Evolutionary conservation across 2,329 filamentous ascomycete genomes (phyloP).

Genomic region (Colletotrichum godetiae): DNA sequence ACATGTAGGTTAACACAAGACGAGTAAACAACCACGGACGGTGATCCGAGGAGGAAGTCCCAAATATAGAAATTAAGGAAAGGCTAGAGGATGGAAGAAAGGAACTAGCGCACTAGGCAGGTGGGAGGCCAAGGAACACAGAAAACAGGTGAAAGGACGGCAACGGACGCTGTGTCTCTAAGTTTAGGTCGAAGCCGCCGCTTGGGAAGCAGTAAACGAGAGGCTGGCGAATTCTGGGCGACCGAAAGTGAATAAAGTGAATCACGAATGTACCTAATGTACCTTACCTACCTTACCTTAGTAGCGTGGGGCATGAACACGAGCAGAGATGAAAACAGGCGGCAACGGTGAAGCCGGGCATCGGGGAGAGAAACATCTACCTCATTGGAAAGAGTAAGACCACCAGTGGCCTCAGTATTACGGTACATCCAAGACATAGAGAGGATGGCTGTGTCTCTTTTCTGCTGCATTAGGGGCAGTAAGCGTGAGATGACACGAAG

Average conservation of each 20-base stretch:
- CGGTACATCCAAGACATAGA: too few relatives aligned
- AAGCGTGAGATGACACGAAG: background rate
- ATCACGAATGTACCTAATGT: background rate
- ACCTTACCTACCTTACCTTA: too few relatives aligned
- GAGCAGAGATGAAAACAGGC: background rate
- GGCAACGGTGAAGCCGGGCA: background rate
- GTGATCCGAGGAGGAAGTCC: background rate
- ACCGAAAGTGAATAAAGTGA: background rate
- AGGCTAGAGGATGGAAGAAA: background rate
- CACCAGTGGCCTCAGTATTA: background rate
- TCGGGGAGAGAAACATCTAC: background rate
- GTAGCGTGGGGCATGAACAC: background rate
- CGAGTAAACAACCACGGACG: background rate
- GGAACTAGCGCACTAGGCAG: background rate
- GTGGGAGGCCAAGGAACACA: background rate
- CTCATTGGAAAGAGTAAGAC: background rate
- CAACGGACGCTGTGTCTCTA: background rate
- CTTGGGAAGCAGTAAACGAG: conserved; percentile 7
- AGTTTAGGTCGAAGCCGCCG: background rate
- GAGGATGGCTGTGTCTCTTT: background rate
- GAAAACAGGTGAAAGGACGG: background rate
- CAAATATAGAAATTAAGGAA: conserved; percentile 24
- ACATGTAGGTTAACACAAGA: background rate
- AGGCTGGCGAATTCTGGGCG: conserved; percentile 11
- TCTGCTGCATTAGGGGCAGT: background rate